These are phyloP conservation scores for Camptophora hylomeconis DNA, from an alignment of 2,329 filamentous ascomycete genomes.

Conservation along the genomic window DNA sequence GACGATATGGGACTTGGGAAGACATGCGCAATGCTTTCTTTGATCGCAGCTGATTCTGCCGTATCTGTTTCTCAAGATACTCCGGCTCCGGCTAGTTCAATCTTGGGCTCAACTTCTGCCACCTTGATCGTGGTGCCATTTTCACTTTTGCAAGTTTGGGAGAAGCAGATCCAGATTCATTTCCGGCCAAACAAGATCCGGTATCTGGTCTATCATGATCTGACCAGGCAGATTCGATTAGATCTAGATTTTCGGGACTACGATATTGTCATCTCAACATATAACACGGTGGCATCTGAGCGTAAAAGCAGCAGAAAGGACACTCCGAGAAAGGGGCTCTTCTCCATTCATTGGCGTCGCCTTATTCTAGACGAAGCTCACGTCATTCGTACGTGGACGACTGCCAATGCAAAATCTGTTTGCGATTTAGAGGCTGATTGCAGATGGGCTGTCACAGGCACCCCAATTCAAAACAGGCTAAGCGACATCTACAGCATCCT, in stretches of 20 bases:
- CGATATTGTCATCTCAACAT: slow-evolving; percentile 29
- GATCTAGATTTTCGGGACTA: slow-evolving; percentile 5
- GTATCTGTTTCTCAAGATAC: neutral
- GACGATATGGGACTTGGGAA: slow-evolving; percentile 38
- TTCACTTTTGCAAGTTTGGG: slow-evolving; percentile 27
- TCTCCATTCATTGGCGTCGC: slow-evolving; percentile 24
- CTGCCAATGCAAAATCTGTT: slow-evolving; percentile 25
- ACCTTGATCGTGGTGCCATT: slow-evolving; percentile 27
- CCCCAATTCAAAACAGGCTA: slow-evolving; percentile 36
- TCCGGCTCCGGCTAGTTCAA: neutral
- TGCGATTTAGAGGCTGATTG: slow-evolving; percentile 24
- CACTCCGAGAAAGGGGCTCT: slow-evolving; percentile 21
- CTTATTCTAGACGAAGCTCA: slow-evolving; percentile 34
- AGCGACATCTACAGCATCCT: slow-evolving; percentile 31
- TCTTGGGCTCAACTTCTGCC: neutral
- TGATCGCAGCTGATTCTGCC: slow-evolving; percentile 23
- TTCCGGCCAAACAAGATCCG: slow-evolving; percentile 12
- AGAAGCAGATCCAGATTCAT: slow-evolving; percentile 21
- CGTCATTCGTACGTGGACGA: slow-evolving; percentile 25
- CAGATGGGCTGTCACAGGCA: slow-evolving; percentile 38
- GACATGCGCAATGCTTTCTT: slow-evolving; percentile 31
- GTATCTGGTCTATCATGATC: neutral
- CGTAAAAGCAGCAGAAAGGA: slow-evolving; percentile 17
- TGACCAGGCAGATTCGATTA: neutral
- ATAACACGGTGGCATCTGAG: slow-evolving; percentile 28